Percentiles rank a stretch among this genome's conserved stretches.
Evolutionary conservation across 306 rosid species (phyloP).

Genomic region (Inga leiocalycina): DNA sequence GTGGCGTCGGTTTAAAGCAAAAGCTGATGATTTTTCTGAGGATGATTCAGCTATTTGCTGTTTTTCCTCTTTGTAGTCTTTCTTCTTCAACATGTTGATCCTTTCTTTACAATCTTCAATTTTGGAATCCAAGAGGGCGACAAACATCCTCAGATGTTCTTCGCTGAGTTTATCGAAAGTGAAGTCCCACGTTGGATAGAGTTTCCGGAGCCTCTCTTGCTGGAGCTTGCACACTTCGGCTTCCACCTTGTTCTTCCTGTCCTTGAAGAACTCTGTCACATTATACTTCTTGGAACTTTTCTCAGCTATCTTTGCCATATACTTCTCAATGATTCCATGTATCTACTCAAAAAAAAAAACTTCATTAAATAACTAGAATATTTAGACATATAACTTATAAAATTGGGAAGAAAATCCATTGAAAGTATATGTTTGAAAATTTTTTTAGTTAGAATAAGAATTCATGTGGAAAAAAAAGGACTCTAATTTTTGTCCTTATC

Average conservation of each 20-base stretch:
- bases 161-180: not conserved
- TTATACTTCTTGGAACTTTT: not conserved
- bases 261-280: conserved; percentile 23
- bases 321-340: not conserved
- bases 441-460: too few relatives aligned
- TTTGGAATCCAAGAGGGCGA: not conserved
- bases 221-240: not conserved
- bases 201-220: not conserved
- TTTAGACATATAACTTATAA: not conserved
- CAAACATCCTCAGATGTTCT: not conserved
- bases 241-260: conserved; percentile 21
- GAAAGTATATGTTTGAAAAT: too few relatives aligned
- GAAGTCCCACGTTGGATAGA: conserved; percentile 37
- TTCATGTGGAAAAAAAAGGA: too few relatives aligned
- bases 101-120: too few relatives aligned
- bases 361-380: not conserved
- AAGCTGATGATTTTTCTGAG: too few relatives aligned
- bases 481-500: too few relatives aligned
- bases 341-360: not conserved
- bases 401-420: not conserved
- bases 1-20: too few relatives aligned
- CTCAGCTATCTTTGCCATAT: not conserved
- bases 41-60: too few relatives aligned
- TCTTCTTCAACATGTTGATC: too few relatives aligned
- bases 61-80: too few relatives aligned